Conservation (phyloP, 2,329 filamentous ascomycete species). For the Rhynchosporium secalis region DNA sequence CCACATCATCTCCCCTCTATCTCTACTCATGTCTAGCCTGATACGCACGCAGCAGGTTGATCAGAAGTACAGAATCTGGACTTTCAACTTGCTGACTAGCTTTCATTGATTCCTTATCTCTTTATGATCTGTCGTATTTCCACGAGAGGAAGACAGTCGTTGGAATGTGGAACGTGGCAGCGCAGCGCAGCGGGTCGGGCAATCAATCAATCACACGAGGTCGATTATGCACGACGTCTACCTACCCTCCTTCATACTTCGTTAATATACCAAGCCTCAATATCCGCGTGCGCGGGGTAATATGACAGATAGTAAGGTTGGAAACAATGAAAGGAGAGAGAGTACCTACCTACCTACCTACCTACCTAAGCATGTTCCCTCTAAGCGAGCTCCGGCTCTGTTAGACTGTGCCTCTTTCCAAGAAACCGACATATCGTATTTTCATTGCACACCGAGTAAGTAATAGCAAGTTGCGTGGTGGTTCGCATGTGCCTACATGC, state of each 20-base stretch:
- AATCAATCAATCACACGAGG: background rate
- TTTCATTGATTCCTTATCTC: background rate
- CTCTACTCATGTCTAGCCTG: background rate
- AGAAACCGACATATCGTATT: conserved; percentile 2
- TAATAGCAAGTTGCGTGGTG: background rate
- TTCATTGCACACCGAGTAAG: conserved; percentile 7
- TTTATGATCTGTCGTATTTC: conserved; percentile 9
- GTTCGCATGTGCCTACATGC: background rate
- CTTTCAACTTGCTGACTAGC: background rate
- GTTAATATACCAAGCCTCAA: background rate
- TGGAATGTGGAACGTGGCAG: conserved; percentile 12
- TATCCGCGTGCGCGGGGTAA: background rate
- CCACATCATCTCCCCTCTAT: background rate
- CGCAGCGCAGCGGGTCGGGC: conserved; percentile 6
- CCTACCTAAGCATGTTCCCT: background rate
- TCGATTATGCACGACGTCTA: too few relatives aligned
- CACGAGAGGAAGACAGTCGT: background rate
- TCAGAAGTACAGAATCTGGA: too few relatives aligned
- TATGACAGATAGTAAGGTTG: too few relatives aligned
- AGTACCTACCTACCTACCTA: too few relatives aligned
- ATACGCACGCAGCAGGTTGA: background rate
- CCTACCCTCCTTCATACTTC: background rate
- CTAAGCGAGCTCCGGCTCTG: background rate
- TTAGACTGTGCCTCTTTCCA: background rate
- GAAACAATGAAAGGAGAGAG: too few relatives aligned